Evolutionary conservation across 441 rosid genomes (phyloP).

Genomic region (Erysimum cheiri): DNA sequence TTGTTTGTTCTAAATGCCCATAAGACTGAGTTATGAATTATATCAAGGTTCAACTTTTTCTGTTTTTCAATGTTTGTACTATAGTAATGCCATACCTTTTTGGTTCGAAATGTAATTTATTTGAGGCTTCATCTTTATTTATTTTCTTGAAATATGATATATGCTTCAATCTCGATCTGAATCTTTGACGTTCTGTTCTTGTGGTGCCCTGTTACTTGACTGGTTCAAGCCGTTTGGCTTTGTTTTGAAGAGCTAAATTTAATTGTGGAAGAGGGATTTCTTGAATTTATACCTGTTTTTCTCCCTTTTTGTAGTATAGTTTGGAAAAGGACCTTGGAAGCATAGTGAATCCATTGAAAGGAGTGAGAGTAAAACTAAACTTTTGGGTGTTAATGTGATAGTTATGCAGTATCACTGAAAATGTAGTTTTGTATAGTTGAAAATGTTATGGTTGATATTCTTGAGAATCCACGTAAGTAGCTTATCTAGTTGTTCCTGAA

Average conservation of each 20-base stretch:
- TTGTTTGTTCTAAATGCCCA: neutral
- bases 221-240: constrained; percentile 11
- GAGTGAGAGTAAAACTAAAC: neutral
- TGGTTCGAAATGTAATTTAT: neutral
- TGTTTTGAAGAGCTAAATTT: constrained; percentile 1
- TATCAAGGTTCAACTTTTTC: neutral
- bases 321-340: neutral
- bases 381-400: neutral
- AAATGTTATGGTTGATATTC: constrained; percentile 6
- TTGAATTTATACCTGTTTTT: neutral
- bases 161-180: neutral
- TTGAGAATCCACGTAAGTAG: neutral
- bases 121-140: neutral
- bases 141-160: too few relatives aligned
- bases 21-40: neutral
- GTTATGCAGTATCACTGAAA: neutral
- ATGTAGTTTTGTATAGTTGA: neutral
- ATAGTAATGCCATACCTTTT: neutral
- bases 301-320: neutral
- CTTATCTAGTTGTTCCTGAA: constrained; percentile 6
- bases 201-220: constrained; percentile 14
- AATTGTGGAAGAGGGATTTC: neutral
- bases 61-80: neutral
- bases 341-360: neutral
- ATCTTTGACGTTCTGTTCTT: constrained; percentile 10